Evolutionary conservation across 2,329 filamentous ascomycete species (phyloP).

Genomic region (Coniochaeta sp.): DNA sequence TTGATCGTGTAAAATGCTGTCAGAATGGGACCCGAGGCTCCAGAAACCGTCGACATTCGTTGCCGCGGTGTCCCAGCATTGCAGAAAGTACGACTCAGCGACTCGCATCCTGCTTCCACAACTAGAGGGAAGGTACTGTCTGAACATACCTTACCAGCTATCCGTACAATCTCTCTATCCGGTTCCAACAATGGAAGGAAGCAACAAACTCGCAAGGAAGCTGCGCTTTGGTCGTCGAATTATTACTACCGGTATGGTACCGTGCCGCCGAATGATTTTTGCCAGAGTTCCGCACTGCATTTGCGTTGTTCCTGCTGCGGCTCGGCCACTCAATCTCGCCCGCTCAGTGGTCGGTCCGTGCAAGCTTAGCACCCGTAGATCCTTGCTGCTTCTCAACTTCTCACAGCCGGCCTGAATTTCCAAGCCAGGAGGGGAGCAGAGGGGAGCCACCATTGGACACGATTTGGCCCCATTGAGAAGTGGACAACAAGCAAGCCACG

Average conservation of each 20-base stretch:
- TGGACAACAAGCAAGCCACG: background rate
- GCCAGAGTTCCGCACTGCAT: slow-evolving; percentile 9
- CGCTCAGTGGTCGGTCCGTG: slow-evolving; percentile 14
- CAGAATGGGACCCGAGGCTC: background rate
- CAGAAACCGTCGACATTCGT: background rate
- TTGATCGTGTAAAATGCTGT: background rate
- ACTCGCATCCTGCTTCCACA: background rate
- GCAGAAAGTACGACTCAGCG: background rate
- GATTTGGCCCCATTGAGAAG: slow-evolving; percentile 9
- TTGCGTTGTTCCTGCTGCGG: slow-evolving; percentile 12
- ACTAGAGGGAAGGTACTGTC: no score
- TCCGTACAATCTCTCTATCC: no score
- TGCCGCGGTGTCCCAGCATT: background rate
- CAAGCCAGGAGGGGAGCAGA: slow-evolving; percentile 17
- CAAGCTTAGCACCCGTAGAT: slow-evolving; percentile 16
- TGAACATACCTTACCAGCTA: no score
- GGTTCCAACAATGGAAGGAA: no score
- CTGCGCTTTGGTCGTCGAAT: slow-evolving; percentile 2
- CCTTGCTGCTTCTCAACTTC: slow-evolving; percentile 17
- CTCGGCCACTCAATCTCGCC: slow-evolving; percentile 14
- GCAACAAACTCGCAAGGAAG: background rate
- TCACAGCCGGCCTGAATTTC: slow-evolving; percentile 19
- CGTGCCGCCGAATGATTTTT: slow-evolving; percentile 16
- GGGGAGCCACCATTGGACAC: slow-evolving; percentile 14
- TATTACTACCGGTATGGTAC: slow-evolving; percentile 16